phyloP scores from a whole-genome alignment of 2,329 filamentous ascomycete species.

The Penicillium capsulatum region DNA sequence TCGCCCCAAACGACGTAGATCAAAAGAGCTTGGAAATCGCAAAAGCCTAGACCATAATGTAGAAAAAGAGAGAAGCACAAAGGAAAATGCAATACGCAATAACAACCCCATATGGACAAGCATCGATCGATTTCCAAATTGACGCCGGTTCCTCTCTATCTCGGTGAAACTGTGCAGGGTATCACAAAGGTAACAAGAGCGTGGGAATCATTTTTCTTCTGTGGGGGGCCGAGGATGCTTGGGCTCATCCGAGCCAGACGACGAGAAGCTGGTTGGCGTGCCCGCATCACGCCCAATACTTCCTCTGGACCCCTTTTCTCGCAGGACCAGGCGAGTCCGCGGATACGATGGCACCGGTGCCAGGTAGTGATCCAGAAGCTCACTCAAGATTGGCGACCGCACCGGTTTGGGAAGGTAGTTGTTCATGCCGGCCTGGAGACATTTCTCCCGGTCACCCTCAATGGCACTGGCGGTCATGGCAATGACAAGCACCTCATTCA shows the following conservation, averaged over 20 bases:
- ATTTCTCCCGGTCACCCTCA: conserved; percentile 90
- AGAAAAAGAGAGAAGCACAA: neutral
- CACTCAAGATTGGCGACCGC: conserved; percentile 78
- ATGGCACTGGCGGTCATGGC: conserved; percentile 97
- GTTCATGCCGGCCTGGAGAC: conserved; percentile 94
- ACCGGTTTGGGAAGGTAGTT: conserved; percentile 96
- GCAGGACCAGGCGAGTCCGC: conserved; percentile 29
- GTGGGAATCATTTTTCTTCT: conserved; percentile 17
- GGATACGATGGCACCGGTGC: conserved; percentile 45
- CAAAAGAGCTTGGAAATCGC: too few species aligned
- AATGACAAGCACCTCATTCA: conserved; percentile 83
- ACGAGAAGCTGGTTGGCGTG: conserved; percentile 26
- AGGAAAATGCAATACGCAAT: neutral
- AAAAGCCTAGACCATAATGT: neutral
- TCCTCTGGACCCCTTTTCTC: conserved; percentile 26
- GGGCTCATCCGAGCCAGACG: conserved; percentile 25
- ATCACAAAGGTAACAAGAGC: conserved; percentile 15
- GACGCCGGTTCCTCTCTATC: conserved; percentile 17
- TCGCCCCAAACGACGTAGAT: too few species aligned
- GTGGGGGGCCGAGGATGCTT: conserved; percentile 15
- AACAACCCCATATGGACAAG: neutral
- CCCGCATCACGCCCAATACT: conserved; percentile 26
- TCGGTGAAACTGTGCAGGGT: conserved; percentile 17
- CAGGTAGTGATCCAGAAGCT: conserved; percentile 70
- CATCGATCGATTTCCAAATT: conserved; percentile 3